phyloP scores from a whole-genome alignment of 768 basidiomycete genomes.

The Agaricus subrufescens region DNA sequence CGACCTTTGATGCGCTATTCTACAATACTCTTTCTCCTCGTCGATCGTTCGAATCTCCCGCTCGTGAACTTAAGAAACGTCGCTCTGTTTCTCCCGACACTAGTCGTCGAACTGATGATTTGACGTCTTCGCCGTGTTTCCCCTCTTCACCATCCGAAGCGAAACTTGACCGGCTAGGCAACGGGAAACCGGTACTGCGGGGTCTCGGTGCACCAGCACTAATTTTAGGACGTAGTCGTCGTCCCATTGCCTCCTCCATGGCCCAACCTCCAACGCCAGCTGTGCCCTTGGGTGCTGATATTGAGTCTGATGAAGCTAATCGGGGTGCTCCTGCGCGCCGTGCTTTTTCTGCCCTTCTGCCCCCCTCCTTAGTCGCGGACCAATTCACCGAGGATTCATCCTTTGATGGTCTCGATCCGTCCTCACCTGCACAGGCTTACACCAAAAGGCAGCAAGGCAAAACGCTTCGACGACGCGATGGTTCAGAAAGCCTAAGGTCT shows the following conservation, averaged over 20 bases:
- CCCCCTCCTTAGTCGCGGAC: slow-evolving; percentile 45
- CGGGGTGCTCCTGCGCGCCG: slow-evolving; percentile 52
- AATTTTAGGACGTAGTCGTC: slow-evolving; percentile 54
- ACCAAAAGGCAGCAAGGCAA: slow-evolving; percentile 71
- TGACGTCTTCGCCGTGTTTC: slow-evolving; percentile 45
- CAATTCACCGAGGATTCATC: slow-evolving; percentile 49
- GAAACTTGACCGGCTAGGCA: slow-evolving; percentile 45
- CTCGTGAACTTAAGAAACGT: slow-evolving; percentile 42
- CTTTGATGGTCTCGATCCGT: slow-evolving; percentile 67
- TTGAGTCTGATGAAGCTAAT: slow-evolving; percentile 20
- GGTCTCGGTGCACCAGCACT: slow-evolving; percentile 51
- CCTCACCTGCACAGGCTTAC: slow-evolving; percentile 80
- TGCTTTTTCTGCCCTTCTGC: slow-evolving; percentile 71
- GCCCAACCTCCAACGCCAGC: slow-evolving; percentile 44
- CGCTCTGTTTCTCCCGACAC: slow-evolving; percentile 57
- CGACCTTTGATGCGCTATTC: slow-evolving; percentile 57
- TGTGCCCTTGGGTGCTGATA: slow-evolving; percentile 29
- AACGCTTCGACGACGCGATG: slow-evolving; percentile 75
- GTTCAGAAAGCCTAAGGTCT: slow-evolving; percentile 76
- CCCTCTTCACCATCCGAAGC: slow-evolving; percentile 46
- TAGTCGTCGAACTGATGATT: slow-evolving; percentile 30
- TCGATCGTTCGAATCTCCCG: slow-evolving; percentile 41
- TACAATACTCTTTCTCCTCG: slow-evolving; percentile 51
- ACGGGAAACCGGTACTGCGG: slow-evolving; percentile 46
- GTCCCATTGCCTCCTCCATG: slow-evolving; percentile 65